Evolutionary conservation across 2,329 filamentous ascomycete species (phyloP), one percentile per base, ranked within the genome.

Genomic region (Keithomyces neogunnii): DNA sequence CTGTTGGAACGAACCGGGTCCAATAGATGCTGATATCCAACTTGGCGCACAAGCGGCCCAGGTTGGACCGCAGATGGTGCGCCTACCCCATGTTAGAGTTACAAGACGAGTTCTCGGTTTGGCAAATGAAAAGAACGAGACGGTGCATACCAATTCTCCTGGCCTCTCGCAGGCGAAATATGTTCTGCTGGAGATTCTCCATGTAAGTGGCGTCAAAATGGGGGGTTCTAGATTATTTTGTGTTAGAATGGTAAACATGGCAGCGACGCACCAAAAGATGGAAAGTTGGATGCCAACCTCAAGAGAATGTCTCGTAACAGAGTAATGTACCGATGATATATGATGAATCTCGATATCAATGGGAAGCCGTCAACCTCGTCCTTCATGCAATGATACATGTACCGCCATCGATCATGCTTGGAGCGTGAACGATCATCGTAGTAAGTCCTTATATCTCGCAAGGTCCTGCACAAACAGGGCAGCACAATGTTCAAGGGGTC

Each of bases 401-500:
- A 73, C 42, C 73, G 71, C 81, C 81, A 84, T 50, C 79, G 72
- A 36, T 71, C 66, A 54, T 75, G 70, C 50, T 72, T 73, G 19
- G 69, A 67, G 42, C 74, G 56, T 4, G 68, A 69, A 36, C 68
- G 72, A 59, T 82, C 74, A 35, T 80, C 73, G 57, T 80, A 75
- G 62, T 73, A 73, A 7, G 53, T 55, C 40, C 65, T 72, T 56
- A 84, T 82, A 54, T 82, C 78, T 42, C 69, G 63, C 13, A 84
- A 62, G 1, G 75, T 76, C 51, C 68, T 72, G 49, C 69, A 71
- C 19, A 84, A 65, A 51, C 78, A 81, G 0, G 80, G 80, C 2
- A 84, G 67, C 13, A 82, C 57, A 52, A 81, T 68, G 51, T 78
- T 73, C 45, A 84, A 71, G 58, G 82, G 75, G 59, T 80, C 73